These are phyloP conservation scores for Stachybotrys echinatus DNA, from an alignment of 2,329 filamentous ascomycete species.

Conservation along the genomic window DNA sequence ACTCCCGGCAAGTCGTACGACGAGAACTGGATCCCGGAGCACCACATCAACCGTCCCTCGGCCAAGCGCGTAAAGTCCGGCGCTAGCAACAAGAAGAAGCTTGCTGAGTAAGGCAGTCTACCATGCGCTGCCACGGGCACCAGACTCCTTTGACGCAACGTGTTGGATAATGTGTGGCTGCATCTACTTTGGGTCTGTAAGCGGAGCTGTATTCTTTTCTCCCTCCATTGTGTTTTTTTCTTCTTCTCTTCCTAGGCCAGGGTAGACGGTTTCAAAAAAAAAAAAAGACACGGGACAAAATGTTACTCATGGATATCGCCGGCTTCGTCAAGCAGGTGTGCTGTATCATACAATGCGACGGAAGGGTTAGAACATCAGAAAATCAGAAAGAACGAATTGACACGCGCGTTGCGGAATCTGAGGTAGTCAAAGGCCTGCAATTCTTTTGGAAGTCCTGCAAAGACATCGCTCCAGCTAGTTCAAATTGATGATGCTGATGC, in stretches of 20 bases:
- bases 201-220: background rate
- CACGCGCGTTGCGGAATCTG: too few species aligned
- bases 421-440: too few species aligned
- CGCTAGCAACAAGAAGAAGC: constrained; percentile 38
- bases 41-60: constrained; percentile 82
- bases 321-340: background rate
- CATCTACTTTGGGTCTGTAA: background rate
- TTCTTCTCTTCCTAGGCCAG: too few species aligned
- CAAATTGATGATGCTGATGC: too few species aligned
- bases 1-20: constrained; percentile 73
- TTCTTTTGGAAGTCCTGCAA: too few species aligned
- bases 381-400: too few species aligned
- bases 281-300: background rate
- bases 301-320: background rate
- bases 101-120: constrained; percentile 17
- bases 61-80: constrained; percentile 62
- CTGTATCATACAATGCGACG: background rate
- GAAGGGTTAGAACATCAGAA: background rate
- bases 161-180: too few species aligned
- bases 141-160: too few species aligned
- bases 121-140: too few species aligned
- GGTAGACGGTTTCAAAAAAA: background rate
- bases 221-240: too few species aligned
- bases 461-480: too few species aligned
- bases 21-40: constrained; percentile 87